Percentiles rank a stretch among this genome's conserved stretches.
Evolutionary conservation across 2,329 filamentous ascomycete species (phyloP).

Genomic region (Kalmusia sp.): DNA sequence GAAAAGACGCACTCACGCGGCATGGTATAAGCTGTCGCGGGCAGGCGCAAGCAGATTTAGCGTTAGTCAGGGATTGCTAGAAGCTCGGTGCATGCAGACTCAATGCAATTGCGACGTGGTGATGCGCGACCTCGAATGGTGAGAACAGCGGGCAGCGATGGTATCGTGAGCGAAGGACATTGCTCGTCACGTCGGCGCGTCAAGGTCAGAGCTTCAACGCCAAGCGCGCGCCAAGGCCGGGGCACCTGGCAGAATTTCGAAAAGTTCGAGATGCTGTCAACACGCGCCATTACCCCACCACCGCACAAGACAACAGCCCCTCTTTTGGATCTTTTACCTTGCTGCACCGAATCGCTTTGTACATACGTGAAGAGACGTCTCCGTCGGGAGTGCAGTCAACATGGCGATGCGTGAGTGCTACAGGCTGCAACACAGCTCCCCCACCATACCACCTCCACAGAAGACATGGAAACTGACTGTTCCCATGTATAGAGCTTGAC

Average conservation of each 20-base stretch:
- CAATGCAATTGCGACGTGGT: conserved; percentile 20
- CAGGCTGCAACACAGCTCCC: conserved; percentile 26
- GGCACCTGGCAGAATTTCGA: conserved; percentile 21
- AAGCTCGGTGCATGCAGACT: conserved; percentile 1
- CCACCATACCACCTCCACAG: conserved; percentile 1
- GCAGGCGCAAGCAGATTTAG: neutral
- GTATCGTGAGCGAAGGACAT: neutral
- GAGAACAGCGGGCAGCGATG: conserved; percentile 3
- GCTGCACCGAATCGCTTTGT: conserved; percentile 10
- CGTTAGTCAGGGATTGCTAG: conserved; percentile 2
- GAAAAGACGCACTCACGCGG: conserved; percentile 38
- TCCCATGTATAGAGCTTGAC: conserved; percentile 71
- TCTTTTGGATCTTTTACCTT: conserved; percentile 9
- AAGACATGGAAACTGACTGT: conserved; percentile 26
- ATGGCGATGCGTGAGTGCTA: conserved; percentile 51
- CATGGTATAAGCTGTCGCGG: conserved; percentile 26
- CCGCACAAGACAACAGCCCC: conserved; percentile 16
- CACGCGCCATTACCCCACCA: conserved; percentile 35
- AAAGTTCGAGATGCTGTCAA: conserved; percentile 19
- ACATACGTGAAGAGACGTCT: conserved; percentile 6
- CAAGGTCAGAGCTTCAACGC: conserved; percentile 7
- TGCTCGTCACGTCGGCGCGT: conserved; percentile 18
- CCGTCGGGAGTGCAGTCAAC: conserved; percentile 22
- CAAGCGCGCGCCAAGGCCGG: conserved; percentile 11
- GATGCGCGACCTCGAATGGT: conserved; percentile 12